These are phyloP conservation scores for Aspergillus campestris DNA, from an alignment of 495 filamentous ascomycete genomes.

Conservation along the genomic window DNA sequence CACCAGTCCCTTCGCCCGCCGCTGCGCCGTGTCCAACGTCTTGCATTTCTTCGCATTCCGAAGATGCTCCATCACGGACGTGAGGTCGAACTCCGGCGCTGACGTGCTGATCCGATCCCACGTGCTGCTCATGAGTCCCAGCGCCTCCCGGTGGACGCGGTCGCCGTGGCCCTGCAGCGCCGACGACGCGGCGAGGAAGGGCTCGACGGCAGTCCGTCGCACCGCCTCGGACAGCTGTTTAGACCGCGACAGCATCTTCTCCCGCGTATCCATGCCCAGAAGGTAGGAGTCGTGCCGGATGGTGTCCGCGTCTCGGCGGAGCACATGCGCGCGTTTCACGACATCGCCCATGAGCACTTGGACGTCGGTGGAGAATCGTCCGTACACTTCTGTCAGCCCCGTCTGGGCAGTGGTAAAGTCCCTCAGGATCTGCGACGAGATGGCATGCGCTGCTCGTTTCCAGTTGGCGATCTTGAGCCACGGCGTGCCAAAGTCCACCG, in stretches of 20 bases:
- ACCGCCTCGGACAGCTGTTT: conserved; percentile 31
- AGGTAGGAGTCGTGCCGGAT: conserved; percentile 19
- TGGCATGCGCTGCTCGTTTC: conserved; percentile 39
- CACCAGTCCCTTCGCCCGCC: conserved; percentile 27
- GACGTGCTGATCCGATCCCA: conserved; percentile 23
- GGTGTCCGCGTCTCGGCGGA: conserved; percentile 25
- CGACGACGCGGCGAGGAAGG: conserved; percentile 24
- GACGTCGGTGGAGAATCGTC: conserved; percentile 42
- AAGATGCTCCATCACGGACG: conserved; percentile 23
- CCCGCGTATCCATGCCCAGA: conserved; percentile 11
- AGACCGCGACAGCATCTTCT: conserved; percentile 26
- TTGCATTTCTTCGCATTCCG: conserved; percentile 23
- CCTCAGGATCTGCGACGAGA: conserved; percentile 34
- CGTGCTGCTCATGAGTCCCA: conserved; percentile 19
- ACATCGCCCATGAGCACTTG: conserved; percentile 42
- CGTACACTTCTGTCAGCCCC: conserved; percentile 31
- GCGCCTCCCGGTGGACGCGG: conserved; percentile 23
- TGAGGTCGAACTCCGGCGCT: conserved; percentile 19
- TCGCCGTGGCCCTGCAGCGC: conserved; percentile 22
- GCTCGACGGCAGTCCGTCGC: conserved; percentile 27
- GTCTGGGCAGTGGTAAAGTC: conserved; percentile 39
- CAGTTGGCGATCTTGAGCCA: conserved; percentile 53
- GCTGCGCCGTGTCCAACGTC: conserved; percentile 31
- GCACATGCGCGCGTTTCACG: conserved; percentile 31
- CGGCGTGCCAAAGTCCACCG: conserved; percentile 52